These are phyloP conservation scores for Strigomonas culicis DNA, from an alignment of 208 protist genomes.

Conservation along the genomic window DNA sequence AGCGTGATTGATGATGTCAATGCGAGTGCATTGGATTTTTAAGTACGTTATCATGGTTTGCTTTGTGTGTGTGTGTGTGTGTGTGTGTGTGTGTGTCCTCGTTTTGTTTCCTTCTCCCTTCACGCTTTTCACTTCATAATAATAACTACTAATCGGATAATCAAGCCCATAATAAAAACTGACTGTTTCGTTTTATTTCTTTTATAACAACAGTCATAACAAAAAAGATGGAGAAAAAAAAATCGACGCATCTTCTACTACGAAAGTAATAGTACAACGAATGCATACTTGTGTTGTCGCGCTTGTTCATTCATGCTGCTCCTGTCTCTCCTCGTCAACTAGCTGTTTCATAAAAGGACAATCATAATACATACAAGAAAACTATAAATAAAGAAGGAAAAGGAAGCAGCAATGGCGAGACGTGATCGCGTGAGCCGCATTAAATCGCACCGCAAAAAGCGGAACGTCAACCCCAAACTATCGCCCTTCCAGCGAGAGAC, in stretches of 20 bases:
- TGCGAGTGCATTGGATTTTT: too few species aligned
- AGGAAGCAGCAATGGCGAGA: constrained; percentile 41
- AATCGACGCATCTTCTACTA: not conserved
- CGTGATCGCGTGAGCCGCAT: constrained; percentile 69
- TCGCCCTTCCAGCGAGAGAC: constrained; percentile 84
- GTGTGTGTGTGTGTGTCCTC: constrained; percentile 4
- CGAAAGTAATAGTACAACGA: not conserved
- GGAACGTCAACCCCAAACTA: constrained; percentile 86
- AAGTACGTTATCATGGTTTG: not conserved
- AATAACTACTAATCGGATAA: too few species aligned
- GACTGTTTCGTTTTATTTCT: not conserved
- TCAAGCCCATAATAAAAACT: not conserved
- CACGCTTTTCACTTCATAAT: too few species aligned
- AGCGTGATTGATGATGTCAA: too few species aligned
- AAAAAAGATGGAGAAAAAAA: not conserved
- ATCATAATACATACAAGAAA: not conserved
- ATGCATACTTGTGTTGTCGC: not conserved
- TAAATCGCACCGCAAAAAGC: constrained; percentile 62
- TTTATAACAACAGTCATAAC: too few species aligned
- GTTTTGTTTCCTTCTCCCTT: not conserved
- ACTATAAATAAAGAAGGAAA: not conserved
- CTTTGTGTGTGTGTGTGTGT: not conserved
- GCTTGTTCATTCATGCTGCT: not conserved
- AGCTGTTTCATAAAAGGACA: not conserved
- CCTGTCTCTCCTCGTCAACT: not conserved